Percentiles rank a stretch among this genome's conserved stretches.
Conservation (phyloP, 805 yeast species). For the Yamadazyma philogaea region DNA sequence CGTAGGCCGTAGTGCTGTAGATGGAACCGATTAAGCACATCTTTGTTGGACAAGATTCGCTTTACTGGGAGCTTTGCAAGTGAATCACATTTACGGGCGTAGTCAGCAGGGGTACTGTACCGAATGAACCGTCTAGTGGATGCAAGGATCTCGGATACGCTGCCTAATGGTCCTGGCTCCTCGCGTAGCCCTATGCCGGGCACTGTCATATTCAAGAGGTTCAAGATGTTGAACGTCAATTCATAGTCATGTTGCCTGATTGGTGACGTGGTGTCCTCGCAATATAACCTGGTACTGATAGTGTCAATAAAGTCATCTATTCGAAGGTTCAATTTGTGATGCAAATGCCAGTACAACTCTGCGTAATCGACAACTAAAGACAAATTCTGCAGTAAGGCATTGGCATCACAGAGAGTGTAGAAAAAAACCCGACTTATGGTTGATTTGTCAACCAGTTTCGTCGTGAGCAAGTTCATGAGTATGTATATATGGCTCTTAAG, state of each 20-base stretch:
- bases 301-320: not conserved
- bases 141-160: not conserved
- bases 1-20: constrained; percentile 8
- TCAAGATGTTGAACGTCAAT: constrained; percentile 6
- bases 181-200: not conserved
- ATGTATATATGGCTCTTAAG: constrained; percentile 7
- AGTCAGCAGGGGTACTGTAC: not conserved
- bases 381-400: constrained; percentile 9
- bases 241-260: constrained; percentile 1
- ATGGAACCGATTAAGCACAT: constrained; percentile 1
- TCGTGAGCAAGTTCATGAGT: not conserved
- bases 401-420: constrained; percentile 26
- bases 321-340: not conserved
- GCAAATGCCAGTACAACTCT: not conserved
- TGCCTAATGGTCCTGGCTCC: not conserved
- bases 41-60: not conserved
- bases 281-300: not conserved
- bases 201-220: constrained; percentile 4
- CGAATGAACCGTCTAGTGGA: not conserved
- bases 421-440: constrained; percentile 12
- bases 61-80: not conserved
- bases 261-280: not conserved
- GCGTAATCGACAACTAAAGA: not conserved
- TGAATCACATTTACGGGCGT: not conserved
- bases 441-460: not conserved